phyloP scores from a whole-genome alignment of 148 eudicot species.

The Silene conica region DNA sequence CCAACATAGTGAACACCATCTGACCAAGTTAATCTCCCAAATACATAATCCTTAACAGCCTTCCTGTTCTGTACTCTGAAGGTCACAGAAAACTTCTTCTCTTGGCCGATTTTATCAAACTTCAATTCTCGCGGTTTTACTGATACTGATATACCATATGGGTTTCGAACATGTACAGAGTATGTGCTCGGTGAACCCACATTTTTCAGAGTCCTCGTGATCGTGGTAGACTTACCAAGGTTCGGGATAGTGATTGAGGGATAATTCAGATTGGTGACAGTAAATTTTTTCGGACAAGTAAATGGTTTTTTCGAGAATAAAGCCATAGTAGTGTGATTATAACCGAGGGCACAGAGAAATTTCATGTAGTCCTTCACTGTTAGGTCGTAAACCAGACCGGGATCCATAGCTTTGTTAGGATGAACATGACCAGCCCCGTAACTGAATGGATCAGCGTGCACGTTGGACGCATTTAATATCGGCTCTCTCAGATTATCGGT shows the following conservation, averaged over 20 bases:
- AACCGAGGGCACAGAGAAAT: slow-evolving; percentile 61
- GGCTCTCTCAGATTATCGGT: slow-evolving; percentile 53
- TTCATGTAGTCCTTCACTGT: slow-evolving; percentile 48
- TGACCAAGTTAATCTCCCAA: slow-evolving; percentile 76
- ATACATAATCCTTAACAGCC: slow-evolving; percentile 46
- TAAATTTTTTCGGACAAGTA: slow-evolving; percentile 40
- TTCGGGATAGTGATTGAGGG: slow-evolving; percentile 78
- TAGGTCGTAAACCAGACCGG: slow-evolving; percentile 78
- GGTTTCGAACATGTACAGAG: slow-evolving; percentile 31
- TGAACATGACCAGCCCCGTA: slow-evolving; percentile 85
- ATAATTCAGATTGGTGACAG: slow-evolving; percentile 53
- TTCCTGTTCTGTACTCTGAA: slow-evolving; percentile 30
- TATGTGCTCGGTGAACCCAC: slow-evolving; percentile 67
- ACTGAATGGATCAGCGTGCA: slow-evolving; percentile 56
- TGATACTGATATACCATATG: slow-evolving; percentile 36
- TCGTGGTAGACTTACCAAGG: slow-evolving; percentile 44
- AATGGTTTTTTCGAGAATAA: slow-evolving; percentile 36
- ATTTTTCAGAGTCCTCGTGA: slow-evolving; percentile 61
- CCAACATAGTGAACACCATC: slow-evolving; percentile 68
- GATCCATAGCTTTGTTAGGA: slow-evolving; percentile 82
- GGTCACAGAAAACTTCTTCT: slow-evolving; percentile 45
- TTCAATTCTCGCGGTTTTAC: slow-evolving; percentile 41
- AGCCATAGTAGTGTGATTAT: slow-evolving; percentile 45
- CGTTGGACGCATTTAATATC: slow-evolving; percentile 49
- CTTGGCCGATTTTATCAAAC: slow-evolving; percentile 48